Evolutionary conservation across 2,329 filamentous ascomycete genomes (phyloP), one percentile per base, ranked within the genome.

Genomic region (Camillea tinctor): DNA sequence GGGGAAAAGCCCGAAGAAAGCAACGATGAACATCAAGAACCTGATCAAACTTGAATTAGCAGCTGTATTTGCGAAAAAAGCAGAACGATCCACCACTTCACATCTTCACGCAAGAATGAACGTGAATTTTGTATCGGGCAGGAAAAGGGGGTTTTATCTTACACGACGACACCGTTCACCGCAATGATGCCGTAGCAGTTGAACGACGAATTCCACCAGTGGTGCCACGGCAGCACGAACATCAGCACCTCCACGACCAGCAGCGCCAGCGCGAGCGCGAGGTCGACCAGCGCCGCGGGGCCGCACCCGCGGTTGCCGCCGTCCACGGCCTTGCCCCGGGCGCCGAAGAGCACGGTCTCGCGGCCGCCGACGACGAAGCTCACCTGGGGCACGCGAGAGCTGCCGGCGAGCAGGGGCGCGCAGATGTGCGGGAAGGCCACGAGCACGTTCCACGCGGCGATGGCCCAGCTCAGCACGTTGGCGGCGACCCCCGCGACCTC

Each of bases 321-420:
- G 11, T 5, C 13, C 50, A 19, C 51, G 51, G 4, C 53, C 22
- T 1, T 19, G 15, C 44, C 20, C 44, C 7, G 1, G 20, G 52
- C 23, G 7, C 54, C 57, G 22, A 60, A 21, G 7, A 22, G 21
- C 22, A 60, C 52, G 23, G 30, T 19, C 22, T 50, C 26, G 4
- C 57, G 50, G 15, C 54, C 24, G 36, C 22, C 24, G 40, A 60
- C 19, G 6, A 58, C 59, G n/a, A 62, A 17, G 17, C 53, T 62
- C 1, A 61, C 20, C 8, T 50, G 54, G 2, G 23, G 48, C 23
- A 51, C 56, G 52, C 22, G 44, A n/a, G n/a, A n/a, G n/a, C n/a
- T n/a, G n/a, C n/a, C n/a, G n/a, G n/a, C n/a, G n/a, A n/a, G n/a
- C 11, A 53, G 6, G 23, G 50, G 7, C 24, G 7, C 20, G 53